phyloP scores from a whole-genome alignment of 352 stramenopile genomes.

The Pelagophyceae sp. region DNA sequence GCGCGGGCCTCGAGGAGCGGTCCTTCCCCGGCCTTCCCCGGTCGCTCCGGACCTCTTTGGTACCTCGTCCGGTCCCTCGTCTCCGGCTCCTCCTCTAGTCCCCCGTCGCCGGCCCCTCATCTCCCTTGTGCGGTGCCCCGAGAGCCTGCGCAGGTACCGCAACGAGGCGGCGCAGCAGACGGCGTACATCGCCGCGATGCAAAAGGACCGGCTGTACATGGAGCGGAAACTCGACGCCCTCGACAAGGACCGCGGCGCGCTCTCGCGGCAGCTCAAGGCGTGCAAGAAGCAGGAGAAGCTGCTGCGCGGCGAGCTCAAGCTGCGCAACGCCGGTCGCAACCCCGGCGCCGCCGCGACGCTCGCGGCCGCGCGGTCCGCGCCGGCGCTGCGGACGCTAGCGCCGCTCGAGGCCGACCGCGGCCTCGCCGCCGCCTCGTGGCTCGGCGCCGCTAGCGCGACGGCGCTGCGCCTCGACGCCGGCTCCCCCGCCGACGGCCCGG shows the following conservation, averaged over 20 bases:
- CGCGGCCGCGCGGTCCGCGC: not conserved
- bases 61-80: too few relatives aligned
- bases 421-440: not conserved
- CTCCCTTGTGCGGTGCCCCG: too few relatives aligned
- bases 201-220: conserved; percentile 11
- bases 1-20: too few relatives aligned
- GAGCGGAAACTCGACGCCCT: not conserved
- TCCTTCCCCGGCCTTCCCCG: too few relatives aligned
- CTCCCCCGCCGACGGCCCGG: not conserved
- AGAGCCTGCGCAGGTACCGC: too few relatives aligned
- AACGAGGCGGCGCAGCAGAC: conserved; percentile 12
- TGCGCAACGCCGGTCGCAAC: not conserved
- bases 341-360: not conserved
- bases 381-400: not conserved
- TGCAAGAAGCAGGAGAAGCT: conserved; percentile 5
- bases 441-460: not conserved
- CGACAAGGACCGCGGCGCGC: not conserved
- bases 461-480: not conserved
- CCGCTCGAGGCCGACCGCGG: not conserved
- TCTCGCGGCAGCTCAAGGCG: conserved; percentile 9
- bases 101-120: too few relatives aligned
- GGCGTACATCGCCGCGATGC: conserved; percentile 4
- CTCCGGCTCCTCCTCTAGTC: too few relatives aligned
- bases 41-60: too few relatives aligned
- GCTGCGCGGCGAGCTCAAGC: not conserved